These are phyloP conservation scores for Kluyveromyces aestuarii DNA, from an alignment of 805 yeast genomes.

Conservation along the genomic window DNA sequence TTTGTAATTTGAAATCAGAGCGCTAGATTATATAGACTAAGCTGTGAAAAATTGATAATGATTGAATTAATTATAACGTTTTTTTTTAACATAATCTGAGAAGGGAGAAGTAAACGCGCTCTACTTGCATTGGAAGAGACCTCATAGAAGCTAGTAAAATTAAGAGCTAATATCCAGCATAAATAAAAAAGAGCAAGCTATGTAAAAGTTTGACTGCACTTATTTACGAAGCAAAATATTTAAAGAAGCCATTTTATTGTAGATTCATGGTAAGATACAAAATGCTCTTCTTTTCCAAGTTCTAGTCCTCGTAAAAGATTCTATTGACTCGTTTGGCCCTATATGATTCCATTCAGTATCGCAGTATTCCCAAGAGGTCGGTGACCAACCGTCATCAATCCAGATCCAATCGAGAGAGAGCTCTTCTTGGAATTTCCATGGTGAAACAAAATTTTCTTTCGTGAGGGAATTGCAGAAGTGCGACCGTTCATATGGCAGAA, in stretches of 20 bases:
- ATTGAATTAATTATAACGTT: too few species aligned
- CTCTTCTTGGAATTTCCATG: slow-evolving; percentile 15
- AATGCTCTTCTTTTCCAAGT: slow-evolving; percentile 18
- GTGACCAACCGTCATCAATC: slow-evolving; percentile 24
- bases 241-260: too few species aligned
- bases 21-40: too few species aligned
- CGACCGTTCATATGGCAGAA: slow-evolving; percentile 19
- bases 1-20: too few species aligned
- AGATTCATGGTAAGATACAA: slow-evolving; percentile 1
- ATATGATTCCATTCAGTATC: slow-evolving; percentile 20
- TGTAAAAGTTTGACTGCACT: too few species aligned
- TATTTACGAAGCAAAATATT: too few species aligned
- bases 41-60: too few species aligned
- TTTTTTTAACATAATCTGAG: not conserved
- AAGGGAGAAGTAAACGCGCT: not conserved
- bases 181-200: not conserved
- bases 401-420: slow-evolving; percentile 17
- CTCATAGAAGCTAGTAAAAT: not conserved
- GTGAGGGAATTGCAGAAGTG: slow-evolving; percentile 1
- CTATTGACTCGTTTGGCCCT: slow-evolving; percentile 19
- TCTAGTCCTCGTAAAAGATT: slow-evolving; percentile 21
- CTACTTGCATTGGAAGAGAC: not conserved
- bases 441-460: slow-evolving; percentile 12
- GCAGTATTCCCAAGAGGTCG: slow-evolving; percentile 17
- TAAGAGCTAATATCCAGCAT: not conserved